These are phyloP conservation scores for Acanthamoeba sp. DNA, from an alignment of 208 protist species.

Conservation along the genomic window DNA sequence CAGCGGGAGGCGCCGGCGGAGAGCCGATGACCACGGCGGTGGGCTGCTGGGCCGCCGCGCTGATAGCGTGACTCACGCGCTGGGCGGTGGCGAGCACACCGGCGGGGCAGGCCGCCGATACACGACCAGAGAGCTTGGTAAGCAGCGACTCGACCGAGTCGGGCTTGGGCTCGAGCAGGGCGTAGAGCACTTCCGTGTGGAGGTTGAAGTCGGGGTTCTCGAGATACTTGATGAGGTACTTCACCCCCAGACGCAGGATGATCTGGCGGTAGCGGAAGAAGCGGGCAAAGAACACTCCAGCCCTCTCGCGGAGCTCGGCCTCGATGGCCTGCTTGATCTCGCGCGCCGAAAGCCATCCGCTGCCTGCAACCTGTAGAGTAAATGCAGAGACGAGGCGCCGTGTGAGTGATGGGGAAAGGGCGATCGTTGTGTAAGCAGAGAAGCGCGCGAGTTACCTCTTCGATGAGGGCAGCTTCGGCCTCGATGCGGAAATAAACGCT, in stretches of 20 bases:
- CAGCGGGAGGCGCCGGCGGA: not conserved
- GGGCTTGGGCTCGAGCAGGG: not conserved
- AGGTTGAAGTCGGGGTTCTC: constrained; percentile 48
- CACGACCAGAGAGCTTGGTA: constrained; percentile 14
- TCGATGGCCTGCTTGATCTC: constrained; percentile 74
- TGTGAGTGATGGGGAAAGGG: not conserved
- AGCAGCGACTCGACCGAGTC: constrained; percentile 55
- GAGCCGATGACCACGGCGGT: not conserved
- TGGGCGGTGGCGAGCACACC: constrained; percentile 30
- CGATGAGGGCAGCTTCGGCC: not conserved
- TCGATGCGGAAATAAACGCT: constrained; percentile 28
- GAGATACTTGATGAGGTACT: constrained; percentile 10
- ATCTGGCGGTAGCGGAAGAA: constrained; percentile 28
- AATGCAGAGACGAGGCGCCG: not conserved
- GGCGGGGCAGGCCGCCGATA: not conserved
- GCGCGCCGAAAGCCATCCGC: not conserved
- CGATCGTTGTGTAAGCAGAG: not conserved
- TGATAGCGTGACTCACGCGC: not conserved
- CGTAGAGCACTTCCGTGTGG: constrained; percentile 3
- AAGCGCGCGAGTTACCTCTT: not conserved
- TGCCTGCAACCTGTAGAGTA: not conserved
- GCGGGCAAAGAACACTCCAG: not conserved
- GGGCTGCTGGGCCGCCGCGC: not conserved
- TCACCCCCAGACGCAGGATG: not conserved
- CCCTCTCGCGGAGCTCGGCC: constrained; percentile 28